Percentiles rank a stretch among this genome's conserved stretches.
These are phyloP conservation scores for Debaryomyces robertsiae DNA, from an alignment of 1,139 yeast species.

Conservation along the genomic window DNA sequence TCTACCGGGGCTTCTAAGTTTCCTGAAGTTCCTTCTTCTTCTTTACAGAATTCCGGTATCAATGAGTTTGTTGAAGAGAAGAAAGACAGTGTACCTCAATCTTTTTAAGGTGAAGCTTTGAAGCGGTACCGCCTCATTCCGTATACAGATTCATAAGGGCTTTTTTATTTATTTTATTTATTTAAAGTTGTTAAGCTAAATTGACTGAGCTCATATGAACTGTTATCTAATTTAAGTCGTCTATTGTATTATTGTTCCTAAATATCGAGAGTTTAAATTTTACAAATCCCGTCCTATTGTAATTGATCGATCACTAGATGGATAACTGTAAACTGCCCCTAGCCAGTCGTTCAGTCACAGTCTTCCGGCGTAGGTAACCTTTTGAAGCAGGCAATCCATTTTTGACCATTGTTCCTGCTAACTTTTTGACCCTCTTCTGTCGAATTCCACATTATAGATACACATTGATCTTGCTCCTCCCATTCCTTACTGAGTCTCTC, in stretches of 20 bases:
- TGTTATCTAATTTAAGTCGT: not conserved
- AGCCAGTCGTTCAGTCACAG: slow-evolving; percentile 24
- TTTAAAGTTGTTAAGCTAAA: not conserved
- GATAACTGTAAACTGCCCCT: too few species aligned
- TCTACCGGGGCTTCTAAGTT: slow-evolving; percentile 35
- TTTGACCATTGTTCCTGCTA: slow-evolving; percentile 81
- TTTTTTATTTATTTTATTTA: slow-evolving; percentile 1
- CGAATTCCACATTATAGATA: slow-evolving; percentile 79
- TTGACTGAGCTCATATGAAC: too few species aligned
- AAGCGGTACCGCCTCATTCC: too few species aligned
- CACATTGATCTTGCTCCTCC: slow-evolving; percentile 81
- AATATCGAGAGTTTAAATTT: too few species aligned
- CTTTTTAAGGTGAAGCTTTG: not conserved
- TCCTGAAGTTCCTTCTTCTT: slow-evolving; percentile 53
- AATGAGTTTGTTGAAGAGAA: slow-evolving; percentile 30
- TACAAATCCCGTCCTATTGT: too few species aligned
- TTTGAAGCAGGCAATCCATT: slow-evolving; percentile 85
- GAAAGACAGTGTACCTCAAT: slow-evolving; percentile 12
- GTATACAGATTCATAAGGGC: not conserved
- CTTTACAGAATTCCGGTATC: slow-evolving; percentile 23
- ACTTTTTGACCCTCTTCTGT: slow-evolving; percentile 99
- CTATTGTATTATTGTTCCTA: not conserved
- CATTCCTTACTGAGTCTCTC: slow-evolving; percentile 77
- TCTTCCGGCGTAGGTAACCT: slow-evolving; percentile 65
- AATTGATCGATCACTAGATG: too few species aligned